Evolutionary conservation across 1,284 basidiomycete species (phyloP).

Genomic region (Polyporus tsugae): DNA sequence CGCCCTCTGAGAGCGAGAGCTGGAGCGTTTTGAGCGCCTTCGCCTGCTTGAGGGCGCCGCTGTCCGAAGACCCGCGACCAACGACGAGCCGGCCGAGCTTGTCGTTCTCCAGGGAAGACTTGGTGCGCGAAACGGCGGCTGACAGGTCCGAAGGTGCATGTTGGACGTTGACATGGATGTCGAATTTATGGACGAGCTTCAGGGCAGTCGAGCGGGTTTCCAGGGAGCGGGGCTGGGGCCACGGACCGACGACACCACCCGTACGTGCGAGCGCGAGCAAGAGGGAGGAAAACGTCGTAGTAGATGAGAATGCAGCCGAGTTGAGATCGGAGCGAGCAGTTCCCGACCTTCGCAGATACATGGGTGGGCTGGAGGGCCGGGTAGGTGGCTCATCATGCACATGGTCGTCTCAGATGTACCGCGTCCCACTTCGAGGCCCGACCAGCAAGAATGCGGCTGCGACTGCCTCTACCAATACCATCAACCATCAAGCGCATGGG

Average conservation of each 20-base stretch:
- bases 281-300: constrained; percentile 19
- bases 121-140: constrained; percentile 52
- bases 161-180: constrained; percentile 45
- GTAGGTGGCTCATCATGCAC: neutral
- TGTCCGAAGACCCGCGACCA: constrained; percentile 54
- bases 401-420: neutral
- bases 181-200: constrained; percentile 55
- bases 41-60: constrained; percentile 40
- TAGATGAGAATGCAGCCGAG: neutral
- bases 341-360: neutral
- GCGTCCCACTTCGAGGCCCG: constrained; percentile 15
- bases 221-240: constrained; percentile 68
- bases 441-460: neutral
- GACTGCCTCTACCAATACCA: constrained; percentile 24
- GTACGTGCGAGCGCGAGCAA: constrained; percentile 18
- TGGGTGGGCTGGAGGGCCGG: neutral
- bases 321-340: neutral
- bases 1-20: constrained; percentile 49
- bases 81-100: constrained; percentile 55
- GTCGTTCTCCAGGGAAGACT: constrained; percentile 48
- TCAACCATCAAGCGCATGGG: constrained; percentile 20
- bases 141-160: constrained; percentile 51
- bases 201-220: constrained; percentile 58
- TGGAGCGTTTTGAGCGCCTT: constrained; percentile 42
- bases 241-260: constrained; percentile 46